Base-by-base conservation (phyloP, 2,329 filamentous ascomycete species). In the Phaeomoniella chlamydospora region DNA sequence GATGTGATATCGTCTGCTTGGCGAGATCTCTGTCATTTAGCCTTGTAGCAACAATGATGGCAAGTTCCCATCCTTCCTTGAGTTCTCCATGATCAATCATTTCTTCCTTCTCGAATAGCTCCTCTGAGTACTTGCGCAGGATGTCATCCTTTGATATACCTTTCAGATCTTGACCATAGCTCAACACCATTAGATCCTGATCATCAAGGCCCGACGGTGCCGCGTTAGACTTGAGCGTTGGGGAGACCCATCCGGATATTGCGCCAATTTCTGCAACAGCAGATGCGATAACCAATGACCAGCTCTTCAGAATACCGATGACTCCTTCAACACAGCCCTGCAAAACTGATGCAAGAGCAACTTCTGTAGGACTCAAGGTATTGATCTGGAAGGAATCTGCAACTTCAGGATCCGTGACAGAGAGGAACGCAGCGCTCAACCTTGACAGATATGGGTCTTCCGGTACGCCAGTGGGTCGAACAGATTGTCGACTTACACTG, bases 21-120 rank as follows among this genome's bases (percentile, higher is more conserved):
- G 82, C 82, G 34, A 73, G 70, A 34, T 74, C 66, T 1, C 70
- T 65, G 40, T 86, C 76, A 50, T 93, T 80, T 52, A 96, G 70
- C 37, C 88, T 75, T 6, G 81, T 82, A 32, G 94, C 66, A 9
- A 94, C 72, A 40, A 85, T 75, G 31, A 94, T 76, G 0, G 86
- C 81, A 50, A 94, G 61, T 59, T 94, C 85, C 88, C 88, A 96
- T 5, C 88, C 87, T 46, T 87, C 78, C 26, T 70, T 64, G 11
- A 57, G 50, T 10, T 56, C 53, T 15, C 48, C 47, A 18, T 50
- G 46, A 38, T 56, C 48, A 17, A 56, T 47, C 13, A 64, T 47
- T 2, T 45, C 45, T 5, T 48, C 45, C 18, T 54, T 52, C 14
- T 55, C 49, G 41, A 57, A 59, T 14, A 88, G 54, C 15, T 71